A percentile compares a stretch with the other conserved stretches of the same genome.
These are phyloP conservation scores for Suhomyces guaymorum DNA, from an alignment of 1,139 yeast genomes.

Conservation along the genomic window DNA sequence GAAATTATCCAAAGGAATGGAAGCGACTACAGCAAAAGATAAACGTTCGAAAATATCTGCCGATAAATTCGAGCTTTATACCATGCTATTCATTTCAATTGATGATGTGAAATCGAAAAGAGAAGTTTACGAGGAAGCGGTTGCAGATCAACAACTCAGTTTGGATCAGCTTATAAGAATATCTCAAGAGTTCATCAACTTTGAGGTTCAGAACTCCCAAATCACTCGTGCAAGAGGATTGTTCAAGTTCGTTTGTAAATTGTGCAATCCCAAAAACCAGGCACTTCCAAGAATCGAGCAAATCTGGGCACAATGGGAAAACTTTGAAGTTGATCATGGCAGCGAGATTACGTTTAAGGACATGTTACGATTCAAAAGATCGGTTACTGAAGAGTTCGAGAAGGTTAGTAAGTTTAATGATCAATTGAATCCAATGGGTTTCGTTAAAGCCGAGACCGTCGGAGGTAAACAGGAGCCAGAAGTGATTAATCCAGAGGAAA, in stretches of 20 bases:
- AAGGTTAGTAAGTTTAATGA: conserved; percentile 28
- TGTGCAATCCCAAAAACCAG: conserved; percentile 22
- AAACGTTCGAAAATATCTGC: conserved; percentile 17
- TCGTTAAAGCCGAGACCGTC: conserved; percentile 46
- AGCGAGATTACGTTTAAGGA: conserved; percentile 70
- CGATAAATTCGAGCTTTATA: conserved; percentile 28
- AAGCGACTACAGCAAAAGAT: conserved; percentile 6
- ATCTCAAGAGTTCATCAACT: conserved; percentile 41
- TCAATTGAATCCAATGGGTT: conserved; percentile 51
- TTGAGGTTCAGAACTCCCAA: conserved; percentile 53
- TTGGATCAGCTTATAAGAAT: conserved; percentile 32
- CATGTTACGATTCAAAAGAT: conserved; percentile 66
- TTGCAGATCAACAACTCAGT: conserved; percentile 27
- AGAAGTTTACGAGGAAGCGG: conserved; percentile 21
- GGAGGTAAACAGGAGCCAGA: conserved; percentile 11
- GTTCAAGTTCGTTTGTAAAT: conserved; percentile 39
- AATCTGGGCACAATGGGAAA: conserved; percentile 69
- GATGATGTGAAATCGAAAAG: conserved; percentile 16
- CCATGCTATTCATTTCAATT: conserved; percentile 12
- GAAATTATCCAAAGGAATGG: conserved; percentile 13
- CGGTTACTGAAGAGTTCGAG: conserved; percentile 31
- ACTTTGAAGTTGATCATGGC: conserved; percentile 72
- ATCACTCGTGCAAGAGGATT: conserved; percentile 62
- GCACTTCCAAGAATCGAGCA: conserved; percentile 20
- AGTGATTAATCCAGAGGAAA: conserved; percentile 62